Conservation (phyloP, 83 land plant species). For the Larix sibirica region DNA sequence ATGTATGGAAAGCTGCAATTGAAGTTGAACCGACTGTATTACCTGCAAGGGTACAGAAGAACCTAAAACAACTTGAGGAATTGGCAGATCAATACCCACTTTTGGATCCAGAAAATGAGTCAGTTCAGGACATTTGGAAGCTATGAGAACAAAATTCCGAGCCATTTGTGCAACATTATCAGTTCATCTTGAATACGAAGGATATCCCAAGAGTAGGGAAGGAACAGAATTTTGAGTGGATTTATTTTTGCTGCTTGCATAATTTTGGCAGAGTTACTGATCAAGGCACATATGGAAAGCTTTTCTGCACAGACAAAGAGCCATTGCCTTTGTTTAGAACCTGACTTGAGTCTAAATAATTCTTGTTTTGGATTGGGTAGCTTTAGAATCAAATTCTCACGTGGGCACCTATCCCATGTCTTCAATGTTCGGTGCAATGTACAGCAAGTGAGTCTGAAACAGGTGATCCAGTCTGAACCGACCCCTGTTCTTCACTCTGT, state of each 20-base stretch:
- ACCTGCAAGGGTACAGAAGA: slow-evolving; percentile 60
- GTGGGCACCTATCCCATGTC: background rate
- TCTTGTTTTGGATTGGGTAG: background rate
- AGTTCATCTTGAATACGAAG: slow-evolving; percentile 69
- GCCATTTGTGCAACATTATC: slow-evolving; percentile 53
- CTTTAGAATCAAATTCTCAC: background rate
- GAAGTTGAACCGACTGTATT: slow-evolving; percentile 37
- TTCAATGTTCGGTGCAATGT: background rate
- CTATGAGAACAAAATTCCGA: slow-evolving; percentile 66
- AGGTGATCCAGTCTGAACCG: slow-evolving; percentile 48
- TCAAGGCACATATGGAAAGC: background rate
- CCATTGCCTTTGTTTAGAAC: background rate
- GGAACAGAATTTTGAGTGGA: slow-evolving; percentile 27
- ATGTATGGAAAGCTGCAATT: slow-evolving; percentile 67
- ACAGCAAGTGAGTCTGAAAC: slow-evolving; percentile 13
- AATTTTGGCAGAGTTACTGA: background rate
- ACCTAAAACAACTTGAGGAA: slow-evolving; percentile 55
- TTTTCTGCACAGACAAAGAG: background rate
- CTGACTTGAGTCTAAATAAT: background rate
- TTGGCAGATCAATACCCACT: slow-evolving; percentile 57
- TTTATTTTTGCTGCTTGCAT: background rate
- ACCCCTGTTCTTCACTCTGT: slow-evolving; percentile 46
- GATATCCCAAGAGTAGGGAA: slow-evolving; percentile 42
- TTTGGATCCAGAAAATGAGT: slow-evolving; percentile 76
- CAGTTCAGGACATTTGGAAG: slow-evolving; percentile 63